Conservation (phyloP, 2,329 filamentous ascomycete genomes). For the Exophiala sideris region DNA sequence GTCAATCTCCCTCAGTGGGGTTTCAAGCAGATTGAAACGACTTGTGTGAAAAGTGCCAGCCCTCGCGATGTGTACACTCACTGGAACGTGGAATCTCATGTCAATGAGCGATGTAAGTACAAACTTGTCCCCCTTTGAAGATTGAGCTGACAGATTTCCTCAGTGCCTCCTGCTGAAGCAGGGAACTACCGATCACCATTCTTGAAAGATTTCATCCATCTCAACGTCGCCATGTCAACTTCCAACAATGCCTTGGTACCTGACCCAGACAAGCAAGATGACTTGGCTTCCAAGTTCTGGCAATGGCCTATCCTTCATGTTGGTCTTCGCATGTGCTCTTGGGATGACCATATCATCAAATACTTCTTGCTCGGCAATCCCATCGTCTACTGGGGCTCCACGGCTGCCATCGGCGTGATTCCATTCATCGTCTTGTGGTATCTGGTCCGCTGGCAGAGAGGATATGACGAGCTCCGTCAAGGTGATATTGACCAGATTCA, state of each 20-base stretch:
- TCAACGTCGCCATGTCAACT: constrained; percentile 99
- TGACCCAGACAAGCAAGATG: constrained; percentile 97
- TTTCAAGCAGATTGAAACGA: constrained; percentile 99
- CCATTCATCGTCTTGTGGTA: constrained; percentile 76
- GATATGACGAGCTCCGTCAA: constrained; percentile 76
- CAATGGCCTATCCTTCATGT: constrained; percentile 97
- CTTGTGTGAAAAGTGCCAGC: constrained; percentile 89
- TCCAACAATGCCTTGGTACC: constrained; percentile 98
- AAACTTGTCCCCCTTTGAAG: constrained; percentile 3
- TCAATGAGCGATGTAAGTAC: constrained; percentile 82
- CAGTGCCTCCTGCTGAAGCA: constrained; percentile 83
- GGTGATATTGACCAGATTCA: constrained; percentile 89
- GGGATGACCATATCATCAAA: constrained; percentile 93
- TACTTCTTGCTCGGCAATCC: constrained; percentile 99
- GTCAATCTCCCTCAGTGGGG: constrained; percentile 98
- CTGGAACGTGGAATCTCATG: constrained; percentile 97
- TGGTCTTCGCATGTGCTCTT: constrained; percentile 96
- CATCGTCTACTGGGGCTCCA: constrained; percentile 91
- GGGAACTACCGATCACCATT: constrained; percentile 95
- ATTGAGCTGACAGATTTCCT: constrained; percentile 32
- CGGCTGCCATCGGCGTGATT: constrained; percentile 71
- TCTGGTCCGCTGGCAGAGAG: constrained; percentile 90
- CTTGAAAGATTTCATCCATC: constrained; percentile 93
- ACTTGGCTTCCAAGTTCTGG: constrained; percentile 95
- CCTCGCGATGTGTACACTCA: constrained; percentile 92